Base-by-base conservation (phyloP, 257 asterid species). In the Eustoma russellianum region DNA sequence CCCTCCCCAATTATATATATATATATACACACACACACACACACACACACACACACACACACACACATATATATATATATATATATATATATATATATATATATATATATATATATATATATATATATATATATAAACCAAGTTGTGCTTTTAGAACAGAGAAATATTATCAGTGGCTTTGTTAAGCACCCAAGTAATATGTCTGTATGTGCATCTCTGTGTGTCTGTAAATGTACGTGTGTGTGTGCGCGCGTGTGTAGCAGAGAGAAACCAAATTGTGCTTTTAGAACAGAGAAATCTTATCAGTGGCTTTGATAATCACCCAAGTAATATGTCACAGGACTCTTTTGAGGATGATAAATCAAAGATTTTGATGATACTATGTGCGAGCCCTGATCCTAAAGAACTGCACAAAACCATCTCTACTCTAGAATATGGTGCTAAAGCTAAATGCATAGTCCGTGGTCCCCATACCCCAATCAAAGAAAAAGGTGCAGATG, bases 351-450 rank as follows among this genome's bases (percentile, higher is more conserved):
- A 91, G 75, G 98, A 91, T 55, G 91, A 82, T 19, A 80, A 82
- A 69, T 80, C 98, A n/a, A 91, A 91, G 49, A 91, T 91, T 48
- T 59, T 91, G 66, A 91, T 91, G 98, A 80, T 91, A 52, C 71
- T 91, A 5, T 91, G 98, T 55, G 94, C 98, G 0, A 91, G 96
- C 56, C 98, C 98, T 1, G 98, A 87, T 63, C 94, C 83, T 6
- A 91, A 81, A 74, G 96, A 91, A 61, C 60, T 91, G 70, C 96
- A 91, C 57, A 91, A 91, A 70, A 91, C 98, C 8, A 73, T 91
- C 43, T 89, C 94, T 5, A 91, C 98, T 12, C 74, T 91, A 50
- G 98, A 91, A 51, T 91, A 91, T 33, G 98, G 98, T 15, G 96
- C 98, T 0, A 91, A 91, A 61, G 98, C 98, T 1, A 91, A 91